Percentiles rank a stretch among this genome's conserved stretches.
These are phyloP conservation scores for Antonospora locustae DNA, from an alignment of 371 early-diverging fungal species.

Conservation along the genomic window DNA sequence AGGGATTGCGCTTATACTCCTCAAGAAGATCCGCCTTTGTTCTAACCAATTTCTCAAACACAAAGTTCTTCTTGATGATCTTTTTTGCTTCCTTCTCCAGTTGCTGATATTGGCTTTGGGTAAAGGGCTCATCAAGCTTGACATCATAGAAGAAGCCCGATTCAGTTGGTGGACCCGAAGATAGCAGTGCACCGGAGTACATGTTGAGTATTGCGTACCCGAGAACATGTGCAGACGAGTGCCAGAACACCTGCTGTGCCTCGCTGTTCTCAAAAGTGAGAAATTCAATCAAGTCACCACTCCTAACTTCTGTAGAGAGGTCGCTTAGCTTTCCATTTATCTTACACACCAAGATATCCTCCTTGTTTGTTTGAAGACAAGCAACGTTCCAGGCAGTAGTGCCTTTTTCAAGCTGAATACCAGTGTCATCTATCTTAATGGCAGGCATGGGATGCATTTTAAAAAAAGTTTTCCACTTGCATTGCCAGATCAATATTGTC, in stretches of 20 bases:
- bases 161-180: constrained; percentile 90
- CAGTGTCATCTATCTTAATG: constrained; percentile 6
- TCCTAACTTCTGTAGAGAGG: constrained; percentile 69
- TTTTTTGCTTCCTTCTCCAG: constrained; percentile 68
- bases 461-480: too few relatives aligned
- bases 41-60: constrained; percentile 72
- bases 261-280: constrained; percentile 74
- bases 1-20: constrained; percentile 76
- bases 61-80: constrained; percentile 81
- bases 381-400: constrained; percentile 29
- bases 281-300: constrained; percentile 67
- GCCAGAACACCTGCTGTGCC: constrained; percentile 87
- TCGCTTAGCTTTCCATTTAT: constrained; percentile 77
- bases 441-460: too few relatives aligned
- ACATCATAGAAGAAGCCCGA: constrained; percentile 98
- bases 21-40: constrained; percentile 76
- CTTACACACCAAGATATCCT: constrained; percentile 47
- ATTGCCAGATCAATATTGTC: too few relatives aligned
- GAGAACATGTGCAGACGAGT: constrained; percentile 93
- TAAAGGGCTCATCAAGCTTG: constrained; percentile 60
- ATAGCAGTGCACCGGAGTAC: constrained; percentile 74
- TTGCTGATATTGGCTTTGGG: constrained; percentile 65
- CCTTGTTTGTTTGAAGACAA: constrained; percentile 11
- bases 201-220: constrained; percentile 65
- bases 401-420: constrained; percentile 4